Evolutionary conservation across 2,329 filamentous ascomycete species (phyloP).

Genomic region (Fusarium sp.): DNA sequence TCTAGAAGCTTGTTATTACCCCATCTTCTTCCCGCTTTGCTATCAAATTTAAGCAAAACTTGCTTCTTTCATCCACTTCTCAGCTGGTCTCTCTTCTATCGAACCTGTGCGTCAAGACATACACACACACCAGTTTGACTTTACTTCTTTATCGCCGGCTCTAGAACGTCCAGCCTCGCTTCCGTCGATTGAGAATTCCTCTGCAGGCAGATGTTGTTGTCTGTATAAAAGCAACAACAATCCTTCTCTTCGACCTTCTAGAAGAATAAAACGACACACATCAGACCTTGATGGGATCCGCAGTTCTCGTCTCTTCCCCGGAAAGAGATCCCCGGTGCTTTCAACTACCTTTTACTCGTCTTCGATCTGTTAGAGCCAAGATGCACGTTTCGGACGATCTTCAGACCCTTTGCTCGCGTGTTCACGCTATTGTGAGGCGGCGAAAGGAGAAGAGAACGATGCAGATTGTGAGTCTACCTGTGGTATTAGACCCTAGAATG

Average conservation of each 20-base stretch:
- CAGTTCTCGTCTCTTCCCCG: constrained; percentile 4
- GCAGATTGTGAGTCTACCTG: constrained; percentile 58
- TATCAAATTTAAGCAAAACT: constrained; percentile 8
- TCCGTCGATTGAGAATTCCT: neutral
- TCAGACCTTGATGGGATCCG: constrained; percentile 26
- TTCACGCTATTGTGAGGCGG: constrained; percentile 57
- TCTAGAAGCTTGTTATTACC: neutral
- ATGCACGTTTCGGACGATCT: constrained; percentile 57
- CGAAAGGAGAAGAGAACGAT: constrained; percentile 56
- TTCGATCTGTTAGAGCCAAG: constrained; percentile 30
- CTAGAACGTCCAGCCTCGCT: constrained; percentile 1
- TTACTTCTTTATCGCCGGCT: constrained; percentile 14
- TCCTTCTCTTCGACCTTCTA: neutral
- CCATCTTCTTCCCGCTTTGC: constrained; percentile 5
- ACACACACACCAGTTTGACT: no score
- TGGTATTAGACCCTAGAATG: constrained; percentile 22
- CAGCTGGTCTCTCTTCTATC: constrained; percentile 1
- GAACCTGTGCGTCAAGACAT: neutral
- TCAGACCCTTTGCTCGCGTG: constrained; percentile 57
- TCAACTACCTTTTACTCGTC: constrained; percentile 22
- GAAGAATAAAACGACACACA: constrained; percentile 1
- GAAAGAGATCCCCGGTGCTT: constrained; percentile 35
- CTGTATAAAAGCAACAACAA: neutral
- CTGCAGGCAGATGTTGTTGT: neutral
- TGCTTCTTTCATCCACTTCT: constrained; percentile 6